phyloP scores from a whole-genome alignment of 768 basidiomycete species.

The Boletus subcaerulescens region DNA sequence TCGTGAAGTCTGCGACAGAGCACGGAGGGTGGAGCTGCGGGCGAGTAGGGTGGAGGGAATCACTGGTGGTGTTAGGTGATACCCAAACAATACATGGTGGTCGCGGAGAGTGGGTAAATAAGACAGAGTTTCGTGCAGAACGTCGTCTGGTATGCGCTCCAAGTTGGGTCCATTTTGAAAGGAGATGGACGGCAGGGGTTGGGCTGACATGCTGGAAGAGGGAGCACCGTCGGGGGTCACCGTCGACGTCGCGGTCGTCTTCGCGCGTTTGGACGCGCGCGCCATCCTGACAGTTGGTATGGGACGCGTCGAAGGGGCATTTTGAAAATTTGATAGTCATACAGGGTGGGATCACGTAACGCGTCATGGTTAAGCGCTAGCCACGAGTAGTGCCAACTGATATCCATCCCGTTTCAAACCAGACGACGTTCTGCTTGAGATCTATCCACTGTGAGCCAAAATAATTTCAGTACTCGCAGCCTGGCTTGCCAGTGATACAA shows the following conservation, averaged over 20 bases:
- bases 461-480: too few relatives aligned
- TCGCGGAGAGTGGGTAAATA: slow-evolving; percentile 1
- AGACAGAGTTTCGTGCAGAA: slow-evolving; percentile 6
- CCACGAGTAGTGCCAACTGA: too few relatives aligned
- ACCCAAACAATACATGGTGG: background rate
- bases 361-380: too few relatives aligned
- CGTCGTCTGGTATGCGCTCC: slow-evolving; percentile 8
- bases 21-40: slow-evolving; percentile 1
- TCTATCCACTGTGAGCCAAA: too few relatives aligned
- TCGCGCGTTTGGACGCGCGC: too few relatives aligned
- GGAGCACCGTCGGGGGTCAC: background rate
- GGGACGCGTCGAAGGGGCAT: too few relatives aligned
- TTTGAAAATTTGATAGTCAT: too few relatives aligned
- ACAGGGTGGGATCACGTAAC: too few relatives aligned
- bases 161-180: background rate
- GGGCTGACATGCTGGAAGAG: background rate
- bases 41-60: background rate
- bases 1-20: slow-evolving; percentile 4
- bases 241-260: background rate
- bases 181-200: background rate
- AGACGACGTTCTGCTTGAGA: too few relatives aligned
- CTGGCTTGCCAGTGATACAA: too few relatives aligned
- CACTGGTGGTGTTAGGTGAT: background rate
- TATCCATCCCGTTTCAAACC: too few relatives aligned
- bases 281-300: too few relatives aligned